Evolutionary conservation across 169 alveolate genomes (phyloP), one percentile per base, ranked within the genome.

Genomic region (Theileria luwenshuni): DNA sequence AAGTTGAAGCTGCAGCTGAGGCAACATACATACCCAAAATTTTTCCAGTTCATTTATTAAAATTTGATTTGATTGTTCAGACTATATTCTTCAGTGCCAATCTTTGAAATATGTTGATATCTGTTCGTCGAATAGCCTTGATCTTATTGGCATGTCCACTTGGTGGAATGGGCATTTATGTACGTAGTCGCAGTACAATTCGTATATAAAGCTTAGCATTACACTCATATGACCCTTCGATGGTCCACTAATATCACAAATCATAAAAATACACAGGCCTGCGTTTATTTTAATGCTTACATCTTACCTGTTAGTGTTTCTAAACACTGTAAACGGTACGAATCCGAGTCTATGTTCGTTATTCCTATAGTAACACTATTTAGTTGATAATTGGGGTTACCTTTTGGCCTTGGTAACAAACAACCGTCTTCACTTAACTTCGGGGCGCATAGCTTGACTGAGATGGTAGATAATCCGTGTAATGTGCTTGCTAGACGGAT

Each of bases 101-200:
- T 67, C 85, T 52, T 74, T 65, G 49, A 81, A 73, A 25, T 73
- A 73, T 25, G 63, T 59, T 8, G 72, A 10, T 0, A 81, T 74
- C 42, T 56, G 85, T 56, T 81, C 85, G 47, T 81, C 89, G 32
- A 81, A 81, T 3, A 74, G 45, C 21, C 69, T 65, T 1, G 85
- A 74, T 42, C 97, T 91, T 67, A 94, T 93, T n/a, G 97, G 97
- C 97, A 94, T 94, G 59, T 94, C 97, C 62, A 81, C 85, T 60
- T 94, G 95, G 64, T 94, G 94, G 77, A 92, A 95, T 28, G 98
- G 98, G 73, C 96, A 95, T 90, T 96, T 96, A 63, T 94, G 87
- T 32, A 95, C 98, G 61, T 75, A 91, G 83, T 96, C 98, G 27
- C 96, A 77, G 77, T 94, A 96, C 38, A 86, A 83, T 76, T 94